Evolutionary conservation across 2,329 filamentous ascomycete genomes (phyloP).

Genomic region (Penicillium sp.): DNA sequence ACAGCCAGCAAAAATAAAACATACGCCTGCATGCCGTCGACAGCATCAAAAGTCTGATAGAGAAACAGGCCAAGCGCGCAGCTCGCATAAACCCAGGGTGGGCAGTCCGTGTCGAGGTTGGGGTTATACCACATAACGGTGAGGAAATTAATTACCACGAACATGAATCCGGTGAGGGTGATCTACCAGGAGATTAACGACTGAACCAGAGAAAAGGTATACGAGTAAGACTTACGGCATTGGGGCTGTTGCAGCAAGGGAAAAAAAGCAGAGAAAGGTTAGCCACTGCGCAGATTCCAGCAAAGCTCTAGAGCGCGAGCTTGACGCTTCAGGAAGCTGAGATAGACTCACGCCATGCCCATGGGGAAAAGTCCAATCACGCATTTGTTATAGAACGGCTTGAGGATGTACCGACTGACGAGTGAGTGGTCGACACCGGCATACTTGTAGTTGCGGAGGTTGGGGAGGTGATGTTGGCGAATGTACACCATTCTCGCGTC

Average conservation of each 20-base stretch:
- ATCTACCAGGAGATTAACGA: slow-evolving; percentile 49
- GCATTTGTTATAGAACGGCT: slow-evolving; percentile 93
- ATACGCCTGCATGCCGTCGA: slow-evolving; percentile 88
- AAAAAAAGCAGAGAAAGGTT: slow-evolving; percentile 5
- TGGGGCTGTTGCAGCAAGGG: slow-evolving; percentile 36
- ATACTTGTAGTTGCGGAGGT: slow-evolving; percentile 94
- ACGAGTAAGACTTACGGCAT: slow-evolving; percentile 40
- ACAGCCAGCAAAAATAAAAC: slow-evolving; percentile 50
- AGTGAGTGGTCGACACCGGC: slow-evolving; percentile 84
- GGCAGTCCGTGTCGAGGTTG: slow-evolving; percentile 88
- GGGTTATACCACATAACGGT: slow-evolving; percentile 95
- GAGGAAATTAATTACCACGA: slow-evolving; percentile 82
- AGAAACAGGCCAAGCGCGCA: slow-evolving; percentile 88
- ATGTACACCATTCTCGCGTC: slow-evolving; percentile 70
- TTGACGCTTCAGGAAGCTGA: slow-evolving; percentile 9
- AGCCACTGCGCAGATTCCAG: neutral
- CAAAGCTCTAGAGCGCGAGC: neutral
- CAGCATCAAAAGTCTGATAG: slow-evolving; percentile 97
- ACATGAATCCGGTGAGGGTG: slow-evolving; percentile 82
- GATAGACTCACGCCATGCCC: slow-evolving; percentile 70
- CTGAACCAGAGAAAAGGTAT: neutral
- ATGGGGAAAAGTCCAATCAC: slow-evolving; percentile 94
- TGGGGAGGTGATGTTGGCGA: slow-evolving; percentile 79
- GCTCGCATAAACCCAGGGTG: slow-evolving; percentile 87
- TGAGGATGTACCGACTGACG: slow-evolving; percentile 85